A percentile compares a stretch with the other conserved stretches of the same genome.
Conservation (phyloP, 139 green algal species). For the Coccomyxa sp. region DNA sequence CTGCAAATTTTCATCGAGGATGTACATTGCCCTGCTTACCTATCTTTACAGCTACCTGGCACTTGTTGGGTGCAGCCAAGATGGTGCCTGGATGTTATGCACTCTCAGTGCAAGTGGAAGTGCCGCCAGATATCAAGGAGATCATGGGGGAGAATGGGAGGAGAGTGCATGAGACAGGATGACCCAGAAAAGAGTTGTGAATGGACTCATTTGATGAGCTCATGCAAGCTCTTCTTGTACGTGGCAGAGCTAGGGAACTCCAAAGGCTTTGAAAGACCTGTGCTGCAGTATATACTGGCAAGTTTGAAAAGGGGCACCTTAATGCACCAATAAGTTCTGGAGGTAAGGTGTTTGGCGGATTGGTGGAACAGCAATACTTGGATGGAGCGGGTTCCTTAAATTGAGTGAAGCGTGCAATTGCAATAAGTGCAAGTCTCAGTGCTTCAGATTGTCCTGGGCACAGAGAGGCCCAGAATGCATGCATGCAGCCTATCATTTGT, state of each 20-base stretch:
- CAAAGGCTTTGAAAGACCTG: not conserved
- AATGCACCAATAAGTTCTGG: too few species aligned
- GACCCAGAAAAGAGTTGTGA: too few species aligned
- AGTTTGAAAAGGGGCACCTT: not conserved
- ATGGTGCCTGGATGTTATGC: constrained; percentile 43
- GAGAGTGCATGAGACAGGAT: too few species aligned
- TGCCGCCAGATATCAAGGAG: constrained; percentile 21
- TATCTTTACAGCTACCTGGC: not conserved
- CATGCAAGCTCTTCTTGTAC: not conserved
- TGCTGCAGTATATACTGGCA: not conserved
- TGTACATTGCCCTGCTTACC: not conserved
- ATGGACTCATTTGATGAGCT: not conserved
- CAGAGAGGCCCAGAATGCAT: too few species aligned
- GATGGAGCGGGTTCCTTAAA: too few species aligned
- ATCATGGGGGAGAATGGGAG: not conserved
- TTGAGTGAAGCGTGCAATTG: too few species aligned
- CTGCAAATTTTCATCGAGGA: not conserved
- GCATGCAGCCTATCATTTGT: too few species aligned
- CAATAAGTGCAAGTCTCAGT: too few species aligned
- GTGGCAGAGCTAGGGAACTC: not conserved
- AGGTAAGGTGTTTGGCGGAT: too few species aligned
- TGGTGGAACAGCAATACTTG: too few species aligned
- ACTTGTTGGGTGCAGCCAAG: constrained; percentile 2
- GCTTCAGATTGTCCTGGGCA: too few species aligned
- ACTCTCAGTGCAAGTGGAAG: constrained; percentile 22